phyloP scores from a whole-genome alignment of 2,329 filamentous ascomycete genomes.

The Aspergillus vadensis region DNA sequence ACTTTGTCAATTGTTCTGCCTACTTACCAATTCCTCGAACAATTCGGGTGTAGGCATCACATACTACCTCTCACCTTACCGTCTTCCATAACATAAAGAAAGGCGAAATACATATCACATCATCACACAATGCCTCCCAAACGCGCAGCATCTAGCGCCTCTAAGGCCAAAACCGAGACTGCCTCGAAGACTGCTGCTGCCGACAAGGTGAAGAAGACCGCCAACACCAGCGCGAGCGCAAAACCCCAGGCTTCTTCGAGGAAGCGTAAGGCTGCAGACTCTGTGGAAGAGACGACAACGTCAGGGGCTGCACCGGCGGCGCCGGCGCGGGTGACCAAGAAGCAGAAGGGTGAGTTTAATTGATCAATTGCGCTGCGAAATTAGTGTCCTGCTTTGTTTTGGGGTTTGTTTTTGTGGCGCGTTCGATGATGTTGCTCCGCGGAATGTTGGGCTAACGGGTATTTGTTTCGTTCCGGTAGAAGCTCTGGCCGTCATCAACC shows the following conservation, averaged over 20 bases:
- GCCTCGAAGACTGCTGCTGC: background rate
- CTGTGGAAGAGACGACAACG: conserved; percentile 4
- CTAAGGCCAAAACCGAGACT: background rate
- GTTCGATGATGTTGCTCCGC: background rate
- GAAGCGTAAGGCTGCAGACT: conserved; percentile 11
- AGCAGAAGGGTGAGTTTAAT: conserved; percentile 10
- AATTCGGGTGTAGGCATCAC: no score
- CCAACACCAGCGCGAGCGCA: background rate
- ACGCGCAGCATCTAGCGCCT: conserved; percentile 1
- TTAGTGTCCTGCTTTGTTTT: background rate
- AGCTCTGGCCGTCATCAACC: conserved; percentile 12
- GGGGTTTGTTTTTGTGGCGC: background rate
- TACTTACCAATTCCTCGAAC: no score
- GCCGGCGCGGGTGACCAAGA: conserved; percentile 7
- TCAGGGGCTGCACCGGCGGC: background rate
- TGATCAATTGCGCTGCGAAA: background rate
- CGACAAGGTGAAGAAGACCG: background rate
- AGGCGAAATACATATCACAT: background rate
- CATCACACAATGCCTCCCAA: conserved; percentile 3
- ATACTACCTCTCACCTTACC: background rate
- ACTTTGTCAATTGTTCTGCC: no score
- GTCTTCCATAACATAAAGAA: background rate
- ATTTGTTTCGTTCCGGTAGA: background rate
- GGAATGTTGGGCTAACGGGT: background rate
- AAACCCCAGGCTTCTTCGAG: conserved; percentile 1